Conservation (phyloP, 331 rosid genomes). For the Acacia pycnantha region DNA sequence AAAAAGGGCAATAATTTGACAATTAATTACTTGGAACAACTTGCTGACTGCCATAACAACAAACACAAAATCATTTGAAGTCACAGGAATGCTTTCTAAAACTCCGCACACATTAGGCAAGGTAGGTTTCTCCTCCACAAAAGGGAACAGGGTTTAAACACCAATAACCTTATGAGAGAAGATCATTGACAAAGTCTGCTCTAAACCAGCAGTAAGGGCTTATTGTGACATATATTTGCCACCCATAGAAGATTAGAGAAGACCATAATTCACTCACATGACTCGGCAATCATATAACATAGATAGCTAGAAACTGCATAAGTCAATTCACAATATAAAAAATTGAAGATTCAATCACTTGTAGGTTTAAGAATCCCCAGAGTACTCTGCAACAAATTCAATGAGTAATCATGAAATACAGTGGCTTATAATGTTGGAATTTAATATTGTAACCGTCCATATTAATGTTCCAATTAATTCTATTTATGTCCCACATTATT, state of each 20-base stretch:
- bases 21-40: background rate
- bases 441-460: no score
- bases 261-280: constrained; percentile 5
- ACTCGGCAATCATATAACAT: constrained; percentile 7
- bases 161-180: constrained; percentile 94
- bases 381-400: background rate
- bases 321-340: background rate
- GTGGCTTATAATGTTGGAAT: no score
- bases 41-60: background rate
- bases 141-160: constrained; percentile 77
- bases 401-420: background rate
- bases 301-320: background rate
- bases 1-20: background rate
- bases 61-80: constrained; percentile 18
- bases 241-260: background rate
- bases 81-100: constrained; percentile 85
- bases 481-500: no score
- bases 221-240: constrained; percentile 76
- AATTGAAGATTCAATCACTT: constrained; percentile 2
- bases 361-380: constrained; percentile 14
- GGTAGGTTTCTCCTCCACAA: constrained; percentile 94
- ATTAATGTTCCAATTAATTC: no score
- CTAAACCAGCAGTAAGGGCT: constrained; percentile 88
- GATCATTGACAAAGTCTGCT: constrained; percentile 91
- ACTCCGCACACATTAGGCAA: constrained; percentile 69